These are phyloP conservation scores for Golubevia sp. DNA, from an alignment of 1,284 basidiomycete species.

Conservation along the genomic window DNA sequence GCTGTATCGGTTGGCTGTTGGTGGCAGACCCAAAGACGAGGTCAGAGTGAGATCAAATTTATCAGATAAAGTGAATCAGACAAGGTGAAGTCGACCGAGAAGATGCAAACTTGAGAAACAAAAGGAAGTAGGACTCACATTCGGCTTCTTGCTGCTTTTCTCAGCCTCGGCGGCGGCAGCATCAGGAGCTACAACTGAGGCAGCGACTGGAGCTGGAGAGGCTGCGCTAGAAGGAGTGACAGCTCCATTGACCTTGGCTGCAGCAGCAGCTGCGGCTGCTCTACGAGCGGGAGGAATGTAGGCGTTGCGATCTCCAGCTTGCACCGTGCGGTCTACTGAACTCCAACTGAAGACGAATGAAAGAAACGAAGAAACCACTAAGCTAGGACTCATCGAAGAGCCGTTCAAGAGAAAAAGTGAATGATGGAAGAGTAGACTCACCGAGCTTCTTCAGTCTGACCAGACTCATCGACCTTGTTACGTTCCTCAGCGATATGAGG, in stretches of 20 bases:
- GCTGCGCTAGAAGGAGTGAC: conserved; percentile 1
- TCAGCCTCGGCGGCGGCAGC: background rate
- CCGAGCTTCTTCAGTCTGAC: conserved; percentile 50
- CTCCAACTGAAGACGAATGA: conserved; percentile 24
- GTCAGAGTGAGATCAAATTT: too few relatives aligned
- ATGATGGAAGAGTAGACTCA: too few relatives aligned
- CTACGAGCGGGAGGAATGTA: conserved; percentile 39
- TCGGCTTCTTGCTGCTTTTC: conserved; percentile 17
- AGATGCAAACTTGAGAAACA: too few relatives aligned
- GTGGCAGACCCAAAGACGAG: too few relatives aligned
- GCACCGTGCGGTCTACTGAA: conserved; percentile 38
- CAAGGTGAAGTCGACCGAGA: too few relatives aligned
- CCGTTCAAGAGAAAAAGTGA: too few relatives aligned
- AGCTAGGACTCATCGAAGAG: too few relatives aligned
- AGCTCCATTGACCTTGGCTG: conserved; percentile 11
- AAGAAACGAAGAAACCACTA: background rate
- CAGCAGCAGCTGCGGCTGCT: conserved; percentile 26
- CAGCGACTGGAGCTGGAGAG: conserved; percentile 1
- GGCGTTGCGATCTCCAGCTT: conserved; percentile 38
- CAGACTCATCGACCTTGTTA: conserved; percentile 38
- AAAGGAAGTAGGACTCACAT: too few relatives aligned
- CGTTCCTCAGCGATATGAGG: conserved; percentile 53
- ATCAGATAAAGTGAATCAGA: too few relatives aligned
- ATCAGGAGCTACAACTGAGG: conserved; percentile 8
- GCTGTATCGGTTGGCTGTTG: too few relatives aligned